These are phyloP conservation scores for Rosellinia necatrix DNA, from an alignment of 2,329 filamentous ascomycete genomes.

Conservation along the genomic window DNA sequence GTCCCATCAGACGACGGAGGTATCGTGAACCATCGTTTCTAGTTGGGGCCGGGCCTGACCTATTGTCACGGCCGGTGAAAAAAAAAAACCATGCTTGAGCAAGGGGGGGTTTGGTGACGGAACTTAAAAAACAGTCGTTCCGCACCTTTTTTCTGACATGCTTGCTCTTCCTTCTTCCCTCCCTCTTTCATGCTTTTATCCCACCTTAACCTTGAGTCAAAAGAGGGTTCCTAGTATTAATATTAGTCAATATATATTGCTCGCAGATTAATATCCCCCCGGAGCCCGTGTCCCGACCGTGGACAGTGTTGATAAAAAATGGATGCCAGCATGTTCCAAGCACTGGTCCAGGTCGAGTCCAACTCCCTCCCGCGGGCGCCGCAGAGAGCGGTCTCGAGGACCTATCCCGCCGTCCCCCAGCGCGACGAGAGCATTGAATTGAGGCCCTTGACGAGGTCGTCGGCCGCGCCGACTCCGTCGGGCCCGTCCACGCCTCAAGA, in stretches of 20 bases:
- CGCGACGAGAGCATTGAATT: slow-evolving; percentile 33
- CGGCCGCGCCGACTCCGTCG: slow-evolving; percentile 20
- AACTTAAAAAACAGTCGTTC: slow-evolving; percentile 9
- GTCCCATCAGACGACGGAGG: not conserved
- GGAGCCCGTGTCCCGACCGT: not conserved
- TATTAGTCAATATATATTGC: slow-evolving; percentile 14
- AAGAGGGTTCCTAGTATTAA: not conserved
- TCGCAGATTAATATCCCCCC: not conserved
- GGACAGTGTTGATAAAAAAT: slow-evolving; percentile 3
- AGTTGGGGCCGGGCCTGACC: not conserved
- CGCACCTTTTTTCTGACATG: not conserved
- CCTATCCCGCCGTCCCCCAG: slow-evolving; percentile 46
- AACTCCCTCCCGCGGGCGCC: slow-evolving; percentile 41
- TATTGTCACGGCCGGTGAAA: slow-evolving; percentile 6
- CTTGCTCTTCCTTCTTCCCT: not conserved
- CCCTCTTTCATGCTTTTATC: not conserved
- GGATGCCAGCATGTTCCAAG: slow-evolving; percentile 30
- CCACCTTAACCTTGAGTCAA: slow-evolving; percentile 1
- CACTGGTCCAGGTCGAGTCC: slow-evolving; percentile 38
- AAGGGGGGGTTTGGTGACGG: not conserved
- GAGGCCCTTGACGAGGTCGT: slow-evolving; percentile 15
- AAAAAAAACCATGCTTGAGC: no score
- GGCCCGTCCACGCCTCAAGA: slow-evolving; percentile 27
- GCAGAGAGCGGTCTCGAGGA: slow-evolving; percentile 44
- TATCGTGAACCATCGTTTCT: slow-evolving; percentile 19